Evolutionary conservation across 441 rosid species (phyloP).

Genomic region (Jatropha podagrica): DNA sequence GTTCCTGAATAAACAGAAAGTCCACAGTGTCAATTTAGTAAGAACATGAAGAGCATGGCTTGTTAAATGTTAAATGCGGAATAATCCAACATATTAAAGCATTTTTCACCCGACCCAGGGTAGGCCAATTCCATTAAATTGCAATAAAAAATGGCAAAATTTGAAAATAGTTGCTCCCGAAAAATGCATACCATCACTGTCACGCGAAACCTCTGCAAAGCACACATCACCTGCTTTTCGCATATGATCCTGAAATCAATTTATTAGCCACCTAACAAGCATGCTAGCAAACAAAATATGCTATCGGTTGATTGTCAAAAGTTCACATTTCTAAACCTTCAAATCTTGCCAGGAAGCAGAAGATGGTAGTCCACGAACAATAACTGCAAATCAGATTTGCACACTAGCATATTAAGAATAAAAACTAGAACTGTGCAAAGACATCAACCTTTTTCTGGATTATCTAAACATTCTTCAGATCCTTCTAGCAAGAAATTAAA

Average conservation of each 20-base stretch:
- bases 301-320: not conserved
- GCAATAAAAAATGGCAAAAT: not conserved
- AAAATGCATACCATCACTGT: constrained; percentile 41
- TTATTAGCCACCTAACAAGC: not conserved
- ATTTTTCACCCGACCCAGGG: not conserved
- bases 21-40: constrained; percentile 6
- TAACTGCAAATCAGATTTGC: constrained; percentile 31
- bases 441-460: not conserved
- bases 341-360: constrained; percentile 63
- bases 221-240: constrained; percentile 55
- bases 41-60: constrained; percentile 8
- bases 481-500: not conserved
- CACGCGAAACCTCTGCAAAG: constrained; percentile 55
- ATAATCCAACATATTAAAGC: not conserved
- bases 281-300: not conserved
- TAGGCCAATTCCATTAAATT: constrained; percentile 1
- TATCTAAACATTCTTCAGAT: too few species aligned
- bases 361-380: constrained; percentile 51
- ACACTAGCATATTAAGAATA: not conserved
- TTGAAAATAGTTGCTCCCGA: not conserved
- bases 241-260: constrained; percentile 50
- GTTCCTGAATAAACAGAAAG: constrained; percentile 54
- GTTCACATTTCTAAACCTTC: constrained; percentile 33
- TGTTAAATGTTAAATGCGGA: not conserved
- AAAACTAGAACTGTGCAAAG: not conserved